Percentiles rank a stretch among this genome's conserved stretches.
Evolutionary conservation across 2,329 filamentous ascomycete species (phyloP).

Genomic region (Colletotrichum musicola): DNA sequence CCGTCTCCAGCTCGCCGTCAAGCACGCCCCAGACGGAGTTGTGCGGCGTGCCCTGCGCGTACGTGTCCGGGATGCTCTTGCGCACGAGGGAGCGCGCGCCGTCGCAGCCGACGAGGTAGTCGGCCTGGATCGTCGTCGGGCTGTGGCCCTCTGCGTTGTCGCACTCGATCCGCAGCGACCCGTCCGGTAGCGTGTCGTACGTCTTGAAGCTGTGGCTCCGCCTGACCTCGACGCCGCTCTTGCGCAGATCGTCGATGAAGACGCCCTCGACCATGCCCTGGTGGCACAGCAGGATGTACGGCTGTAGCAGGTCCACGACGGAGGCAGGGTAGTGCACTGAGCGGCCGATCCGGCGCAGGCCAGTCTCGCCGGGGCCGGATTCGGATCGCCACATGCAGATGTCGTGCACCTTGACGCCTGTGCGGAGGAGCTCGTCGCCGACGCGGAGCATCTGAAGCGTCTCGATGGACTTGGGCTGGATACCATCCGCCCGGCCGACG

Average conservation of each 20-base stretch:
- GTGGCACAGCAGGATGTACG: constrained; percentile 56
- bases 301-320: constrained; percentile 50
- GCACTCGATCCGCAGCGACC: constrained; percentile 10
- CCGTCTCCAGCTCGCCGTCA: constrained; percentile 68
- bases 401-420: constrained; percentile 48
- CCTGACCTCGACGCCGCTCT: constrained; percentile 61
- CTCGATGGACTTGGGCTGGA: constrained; percentile 32
- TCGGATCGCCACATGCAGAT: constrained; percentile 29
- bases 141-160: neutral
- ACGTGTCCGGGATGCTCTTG: constrained; percentile 56
- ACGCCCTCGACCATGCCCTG: constrained; percentile 72
- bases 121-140: constrained; percentile 49
- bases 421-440: constrained; percentile 21
- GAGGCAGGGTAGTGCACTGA: constrained; percentile 25
- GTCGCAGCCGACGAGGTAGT: constrained; percentile 70
- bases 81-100: constrained; percentile 69
- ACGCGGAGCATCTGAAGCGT: constrained; percentile 30
- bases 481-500: constrained; percentile 22
- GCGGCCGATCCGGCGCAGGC: constrained; percentile 46
- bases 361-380: neutral
- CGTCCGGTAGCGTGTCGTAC: constrained; percentile 1
- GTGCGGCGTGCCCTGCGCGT: constrained; percentile 53
- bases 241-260: constrained; percentile 65
- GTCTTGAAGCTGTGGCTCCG: constrained; percentile 44
- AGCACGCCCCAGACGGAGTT: constrained; percentile 67